These are phyloP conservation scores for Phytophthora crassamura DNA, from an alignment of 352 stramenopile genomes.

Conservation along the genomic window DNA sequence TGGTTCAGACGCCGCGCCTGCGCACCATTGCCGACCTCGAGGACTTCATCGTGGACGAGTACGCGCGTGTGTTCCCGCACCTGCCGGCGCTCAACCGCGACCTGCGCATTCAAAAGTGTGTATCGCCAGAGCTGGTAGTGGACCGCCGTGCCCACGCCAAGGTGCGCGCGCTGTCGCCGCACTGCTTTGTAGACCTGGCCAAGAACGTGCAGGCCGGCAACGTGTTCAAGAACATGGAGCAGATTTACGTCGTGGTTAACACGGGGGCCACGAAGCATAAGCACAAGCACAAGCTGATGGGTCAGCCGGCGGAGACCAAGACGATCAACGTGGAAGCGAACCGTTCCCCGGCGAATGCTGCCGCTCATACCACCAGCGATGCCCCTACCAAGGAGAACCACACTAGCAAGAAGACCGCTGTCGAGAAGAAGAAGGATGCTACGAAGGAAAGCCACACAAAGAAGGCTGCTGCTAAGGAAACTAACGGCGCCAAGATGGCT, in stretches of 20 bases:
- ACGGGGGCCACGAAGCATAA: constrained; percentile 21
- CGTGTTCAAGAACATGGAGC: constrained; percentile 81
- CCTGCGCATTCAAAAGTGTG: constrained; percentile 78
- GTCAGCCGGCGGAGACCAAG: background rate
- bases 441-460: constrained; percentile 16
- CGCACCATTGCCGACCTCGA: constrained; percentile 69
- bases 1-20: constrained; percentile 61
- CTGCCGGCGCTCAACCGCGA: constrained; percentile 48
- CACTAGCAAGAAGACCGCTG: constrained; percentile 17
- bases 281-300: background rate
- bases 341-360: constrained; percentile 7
- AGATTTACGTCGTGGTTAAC: constrained; percentile 73
- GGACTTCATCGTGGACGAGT: constrained; percentile 66
- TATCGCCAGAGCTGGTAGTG: constrained; percentile 58
- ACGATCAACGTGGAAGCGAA: constrained; percentile 8
- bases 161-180: constrained; percentile 38
- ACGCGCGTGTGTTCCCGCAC: constrained; percentile 67
- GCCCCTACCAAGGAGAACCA: constrained; percentile 16
- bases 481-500: background rate
- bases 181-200: constrained; percentile 76
- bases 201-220: constrained; percentile 84
- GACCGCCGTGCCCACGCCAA: constrained; percentile 49
- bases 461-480: background rate
- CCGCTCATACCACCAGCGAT: constrained; percentile 1
- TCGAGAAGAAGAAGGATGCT: constrained; percentile 23